Conservation (phyloP, 805 yeast species). For the Yarrowia hollandica region DNA sequence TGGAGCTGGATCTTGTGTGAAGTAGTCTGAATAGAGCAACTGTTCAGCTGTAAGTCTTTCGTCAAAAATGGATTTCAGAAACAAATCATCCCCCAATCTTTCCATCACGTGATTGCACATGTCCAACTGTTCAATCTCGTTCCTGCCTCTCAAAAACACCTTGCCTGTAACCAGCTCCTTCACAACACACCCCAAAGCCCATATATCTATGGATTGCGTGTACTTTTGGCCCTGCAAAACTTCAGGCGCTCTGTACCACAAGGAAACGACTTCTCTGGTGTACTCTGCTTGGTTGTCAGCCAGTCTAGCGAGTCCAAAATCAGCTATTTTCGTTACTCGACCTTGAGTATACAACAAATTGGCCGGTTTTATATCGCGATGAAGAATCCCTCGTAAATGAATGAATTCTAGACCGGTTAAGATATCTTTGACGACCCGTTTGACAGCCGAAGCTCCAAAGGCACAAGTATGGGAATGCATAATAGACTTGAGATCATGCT, state of each 20-base stretch:
- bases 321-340: constrained; percentile 86
- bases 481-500: constrained; percentile 43
- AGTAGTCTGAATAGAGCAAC: not conserved
- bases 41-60: not conserved
- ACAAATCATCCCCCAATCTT: not conserved
- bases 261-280: constrained; percentile 12
- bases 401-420: constrained; percentile 62
- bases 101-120: not conserved
- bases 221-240: not conserved
- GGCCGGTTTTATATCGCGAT: constrained; percentile 92
- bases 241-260: constrained; percentile 23
- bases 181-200: constrained; percentile 9
- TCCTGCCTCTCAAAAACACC: not conserved
- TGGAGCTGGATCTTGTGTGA: not conserved
- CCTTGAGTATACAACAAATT: constrained; percentile 69
- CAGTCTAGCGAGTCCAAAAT: constrained; percentile 93
- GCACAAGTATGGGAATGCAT: constrained; percentile 44
- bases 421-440: constrained; percentile 38
- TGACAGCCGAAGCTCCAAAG: not conserved
- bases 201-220: not conserved
- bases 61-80: not conserved
- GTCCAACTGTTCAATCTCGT: constrained; percentile 4
- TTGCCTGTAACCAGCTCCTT: not conserved
- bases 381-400: constrained; percentile 73
- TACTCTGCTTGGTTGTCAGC: constrained; percentile 38